Conservation (phyloP, 352 stramenopile species). For the Thalassiosira mediterranea region DNA sequence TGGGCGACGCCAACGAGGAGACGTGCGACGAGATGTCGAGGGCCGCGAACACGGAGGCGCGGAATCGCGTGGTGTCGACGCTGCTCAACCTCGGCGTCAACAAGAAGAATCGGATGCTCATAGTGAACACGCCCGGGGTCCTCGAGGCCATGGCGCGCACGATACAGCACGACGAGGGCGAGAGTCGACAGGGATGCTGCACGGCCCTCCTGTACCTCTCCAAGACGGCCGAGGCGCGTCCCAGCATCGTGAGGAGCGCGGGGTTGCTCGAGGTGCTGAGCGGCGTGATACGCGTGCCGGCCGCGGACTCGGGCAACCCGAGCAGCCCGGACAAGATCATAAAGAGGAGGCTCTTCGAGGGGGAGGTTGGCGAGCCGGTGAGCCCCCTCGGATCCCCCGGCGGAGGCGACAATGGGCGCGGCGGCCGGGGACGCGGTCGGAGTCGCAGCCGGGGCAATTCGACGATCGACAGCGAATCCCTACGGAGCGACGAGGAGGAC, state of each 20-base stretch:
- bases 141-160: conserved; percentile 54
- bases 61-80: conserved; percentile 61
- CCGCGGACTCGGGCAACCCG: too few relatives aligned
- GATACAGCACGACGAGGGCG: conserved; percentile 55
- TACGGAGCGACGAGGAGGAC: too few relatives aligned
- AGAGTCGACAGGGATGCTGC: conserved; percentile 61
- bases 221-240: conserved; percentile 65
- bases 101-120: conserved; percentile 70
- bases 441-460: too few relatives aligned
- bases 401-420: neutral
- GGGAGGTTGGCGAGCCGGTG: too few relatives aligned
- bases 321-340: too few relatives aligned
- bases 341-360: too few relatives aligned
- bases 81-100: conserved; percentile 65
- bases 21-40: conserved; percentile 41
- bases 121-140: conserved; percentile 68
- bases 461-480: too few relatives aligned
- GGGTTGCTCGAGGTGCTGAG: conserved; percentile 59
- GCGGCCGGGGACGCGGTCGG: neutral
- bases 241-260: conserved; percentile 59
- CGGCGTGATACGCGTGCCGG: conserved; percentile 54
- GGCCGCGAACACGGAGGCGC: conserved; percentile 64
- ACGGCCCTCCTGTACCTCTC: conserved; percentile 61
- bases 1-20: conserved; percentile 51
- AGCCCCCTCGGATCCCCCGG: too few relatives aligned